phyloP scores from a whole-genome alignment of 2,329 filamentous ascomycete genomes.

The Beauveria sp. region DNA sequence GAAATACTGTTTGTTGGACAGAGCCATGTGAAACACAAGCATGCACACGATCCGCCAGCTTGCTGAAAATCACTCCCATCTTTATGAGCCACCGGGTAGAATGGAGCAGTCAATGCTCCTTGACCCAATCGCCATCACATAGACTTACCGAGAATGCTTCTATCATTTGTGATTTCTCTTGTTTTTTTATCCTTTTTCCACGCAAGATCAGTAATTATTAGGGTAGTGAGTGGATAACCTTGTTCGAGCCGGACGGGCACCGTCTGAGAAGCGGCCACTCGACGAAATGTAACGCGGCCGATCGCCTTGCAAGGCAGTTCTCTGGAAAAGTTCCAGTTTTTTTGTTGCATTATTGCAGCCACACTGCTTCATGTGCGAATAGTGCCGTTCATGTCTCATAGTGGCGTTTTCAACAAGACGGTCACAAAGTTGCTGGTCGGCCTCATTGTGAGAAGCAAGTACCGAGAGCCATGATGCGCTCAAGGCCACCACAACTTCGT shows the following conservation, averaged over 20 bases:
- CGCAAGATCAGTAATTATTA: background rate
- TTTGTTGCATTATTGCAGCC: slow-evolving; percentile 1
- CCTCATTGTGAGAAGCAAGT: background rate
- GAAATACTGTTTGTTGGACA: background rate
- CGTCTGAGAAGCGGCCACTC: background rate
- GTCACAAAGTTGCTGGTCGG: background rate
- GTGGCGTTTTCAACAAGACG: background rate
- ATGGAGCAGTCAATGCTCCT: background rate
- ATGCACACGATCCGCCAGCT: background rate
- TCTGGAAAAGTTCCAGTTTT: background rate
- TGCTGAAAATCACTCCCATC: background rate
- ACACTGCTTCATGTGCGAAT: background rate
- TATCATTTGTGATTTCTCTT: background rate
- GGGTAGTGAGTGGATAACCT: background rate
- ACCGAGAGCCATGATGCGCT: background rate
- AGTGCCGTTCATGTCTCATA: background rate
- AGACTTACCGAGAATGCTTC: slow-evolving; percentile 1
- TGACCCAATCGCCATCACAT: background rate
- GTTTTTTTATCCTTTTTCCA: background rate
- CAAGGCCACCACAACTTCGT: background rate
- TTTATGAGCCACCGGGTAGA: background rate
- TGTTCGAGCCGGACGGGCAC: background rate
- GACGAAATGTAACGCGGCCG: background rate
- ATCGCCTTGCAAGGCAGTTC: background rate
- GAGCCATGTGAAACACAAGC: background rate